Evolutionary conservation across 768 basidiomycete species (phyloP), one percentile per base, ranked within the genome.

Genomic region (Roridomyces roridus): DNA sequence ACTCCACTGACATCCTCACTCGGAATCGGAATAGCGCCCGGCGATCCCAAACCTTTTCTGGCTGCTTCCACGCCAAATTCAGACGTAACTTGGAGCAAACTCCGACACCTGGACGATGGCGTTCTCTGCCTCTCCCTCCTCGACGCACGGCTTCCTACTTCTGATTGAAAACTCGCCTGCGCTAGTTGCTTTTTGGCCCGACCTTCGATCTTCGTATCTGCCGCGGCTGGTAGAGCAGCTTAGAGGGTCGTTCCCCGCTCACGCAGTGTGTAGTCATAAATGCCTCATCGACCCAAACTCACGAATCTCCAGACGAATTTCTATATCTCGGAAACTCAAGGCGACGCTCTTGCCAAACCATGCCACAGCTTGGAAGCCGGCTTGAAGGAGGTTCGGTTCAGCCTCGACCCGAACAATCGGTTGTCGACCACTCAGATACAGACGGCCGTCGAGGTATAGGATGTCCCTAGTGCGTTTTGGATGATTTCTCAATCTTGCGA

Each of bases 101-200:
- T 17, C 43, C n/a, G 9, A 40, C 31, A 34, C 31, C 31, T 34
- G 39, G 9, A 40, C n/a, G 39, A 59, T 55, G 58, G 29, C 58
- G 35, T 21, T 40, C 24, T 45, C 52, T n/a, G 31, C 20, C 42
- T 36, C 24, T 21, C n/a, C 11, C 52, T 46, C 31, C 31, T 34
- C 31, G 31, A 11, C 31, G n/a, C 53, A 73, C 70, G 31, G 71
- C 76, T n/a, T 57, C 45, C 73, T 84, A 46, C 63, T 85, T 56
- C 72, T 86, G 55, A 75, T 85, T 59, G 85, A 86, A 70, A 85
- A 85, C 63, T 85, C 85, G 0, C 71, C 72, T 29, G 66, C 68
- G 1, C 80, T 84, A 73, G 67, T 69, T 23, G 18, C 58, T 6
- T 69, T 76, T 21, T 86, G 85, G 85, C 63, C 74, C 60, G 74